Evolutionary conservation across 2,329 filamentous ascomycete species (phyloP).

Genomic region (Aspergillus brunneoviolaceus): DNA sequence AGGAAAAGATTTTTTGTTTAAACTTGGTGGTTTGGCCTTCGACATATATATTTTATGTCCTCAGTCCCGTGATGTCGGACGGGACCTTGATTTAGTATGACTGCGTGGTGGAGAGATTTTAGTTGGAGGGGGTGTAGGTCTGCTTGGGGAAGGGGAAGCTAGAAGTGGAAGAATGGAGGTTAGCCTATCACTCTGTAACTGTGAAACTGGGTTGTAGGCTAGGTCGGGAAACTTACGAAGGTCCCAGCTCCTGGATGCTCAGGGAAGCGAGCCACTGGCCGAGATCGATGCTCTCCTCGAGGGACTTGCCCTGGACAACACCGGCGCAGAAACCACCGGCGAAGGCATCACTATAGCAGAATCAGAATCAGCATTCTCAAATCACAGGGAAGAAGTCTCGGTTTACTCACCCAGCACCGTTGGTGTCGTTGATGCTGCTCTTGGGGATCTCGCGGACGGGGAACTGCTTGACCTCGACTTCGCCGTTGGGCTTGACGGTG

Average conservation of each 20-base stretch:
- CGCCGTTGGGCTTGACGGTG: conserved; percentile 64
- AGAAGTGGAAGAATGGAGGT: conserved; percentile 24
- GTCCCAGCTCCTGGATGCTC: conserved; percentile 92
- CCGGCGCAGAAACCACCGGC: conserved; percentile 91
- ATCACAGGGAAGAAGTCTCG: not conserved
- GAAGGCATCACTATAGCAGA: conserved; percentile 72
- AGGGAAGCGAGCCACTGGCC: conserved; percentile 95
- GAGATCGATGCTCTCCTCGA: conserved; percentile 80
- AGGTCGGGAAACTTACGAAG: conserved; percentile 70
- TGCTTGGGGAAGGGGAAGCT: conserved; percentile 84
- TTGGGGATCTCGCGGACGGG: conserved; percentile 75
- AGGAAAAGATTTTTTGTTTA: conserved; percentile 19
- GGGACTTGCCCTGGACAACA: conserved; percentile 76
- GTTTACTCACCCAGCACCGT: conserved; percentile 70
- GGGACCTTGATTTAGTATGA: not conserved
- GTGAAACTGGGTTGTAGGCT: not conserved
- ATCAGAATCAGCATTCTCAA: conserved; percentile 14
- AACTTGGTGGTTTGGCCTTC: not conserved
- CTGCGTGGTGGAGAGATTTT: conserved; percentile 22
- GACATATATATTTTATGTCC: not conserved
- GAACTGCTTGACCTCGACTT: conserved; percentile 69
- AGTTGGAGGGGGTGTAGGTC: conserved; percentile 58
- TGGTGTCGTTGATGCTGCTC: conserved; percentile 88
- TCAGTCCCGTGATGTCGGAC: not conserved
- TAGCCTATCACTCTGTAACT: not conserved